Percentiles rank a stretch among this genome's conserved stretches.
Conservation (phyloP, 257 asterid genomes). For the Mentha longifolia region DNA sequence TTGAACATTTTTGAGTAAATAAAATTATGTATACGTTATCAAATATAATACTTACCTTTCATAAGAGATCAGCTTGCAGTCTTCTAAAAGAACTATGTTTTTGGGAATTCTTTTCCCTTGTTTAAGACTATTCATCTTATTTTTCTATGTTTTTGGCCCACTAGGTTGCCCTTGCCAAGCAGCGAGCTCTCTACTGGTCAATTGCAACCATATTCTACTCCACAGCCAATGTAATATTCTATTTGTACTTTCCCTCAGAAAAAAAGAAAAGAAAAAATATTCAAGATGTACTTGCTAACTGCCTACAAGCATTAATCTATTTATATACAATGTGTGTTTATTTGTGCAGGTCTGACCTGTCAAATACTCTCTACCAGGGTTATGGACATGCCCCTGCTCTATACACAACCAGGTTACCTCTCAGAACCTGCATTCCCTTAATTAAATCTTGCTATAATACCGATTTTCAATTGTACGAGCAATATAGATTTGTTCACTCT, state of each 20-base stretch:
- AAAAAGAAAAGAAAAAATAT: too few species aligned
- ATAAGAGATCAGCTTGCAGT: conserved; percentile 13
- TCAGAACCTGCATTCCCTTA: not conserved
- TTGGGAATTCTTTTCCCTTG: not conserved
- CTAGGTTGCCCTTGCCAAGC: conserved; percentile 84
- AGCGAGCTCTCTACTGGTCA: conserved; percentile 45
- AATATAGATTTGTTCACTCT: not conserved
- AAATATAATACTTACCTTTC: not conserved
- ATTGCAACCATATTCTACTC: conserved; percentile 35
- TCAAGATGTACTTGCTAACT: not conserved
- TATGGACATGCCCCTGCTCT: conserved; percentile 62
- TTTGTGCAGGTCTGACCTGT: conserved; percentile 56
- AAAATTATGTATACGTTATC: not conserved
- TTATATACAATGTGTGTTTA: conserved; percentile 6
- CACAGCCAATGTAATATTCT: conserved; percentile 36
- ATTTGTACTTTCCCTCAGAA: not conserved
- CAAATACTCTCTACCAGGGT: conserved; percentile 61
- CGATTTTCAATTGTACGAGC: not conserved
- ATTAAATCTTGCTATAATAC: not conserved
- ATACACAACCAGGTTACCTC: conserved; percentile 60
- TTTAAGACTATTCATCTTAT: not conserved
- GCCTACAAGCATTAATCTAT: not conserved
- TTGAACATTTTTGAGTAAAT: too few species aligned
- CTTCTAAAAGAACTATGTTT: not conserved
- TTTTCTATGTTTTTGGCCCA: not conserved